A percentile compares a stretch with the other conserved stretches of the same genome.
These are phyloP conservation scores for Lonicera japonica DNA, from an alignment of 129 eudicot species.

Conservation along the genomic window DNA sequence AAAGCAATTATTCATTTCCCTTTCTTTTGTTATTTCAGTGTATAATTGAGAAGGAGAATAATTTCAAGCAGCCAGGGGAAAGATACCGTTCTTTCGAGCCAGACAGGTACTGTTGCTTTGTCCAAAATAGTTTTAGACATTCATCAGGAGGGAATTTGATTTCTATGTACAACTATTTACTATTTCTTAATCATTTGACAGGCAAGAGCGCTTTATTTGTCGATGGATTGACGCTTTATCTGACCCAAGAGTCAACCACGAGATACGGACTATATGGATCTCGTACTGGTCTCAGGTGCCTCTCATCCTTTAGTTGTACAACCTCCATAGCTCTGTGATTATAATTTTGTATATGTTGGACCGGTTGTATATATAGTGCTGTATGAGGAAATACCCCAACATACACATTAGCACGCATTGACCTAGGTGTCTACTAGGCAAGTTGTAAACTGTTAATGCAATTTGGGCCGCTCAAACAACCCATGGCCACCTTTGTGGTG, in stretches of 20 bases:
- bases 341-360: too few species aligned
- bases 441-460: too few species aligned
- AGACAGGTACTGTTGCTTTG: slow-evolving; percentile 11
- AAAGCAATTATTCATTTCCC: too few species aligned
- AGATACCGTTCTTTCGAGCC: slow-evolving; percentile 18
- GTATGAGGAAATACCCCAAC: too few species aligned
- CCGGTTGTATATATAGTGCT: too few species aligned
- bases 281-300: slow-evolving; percentile 23
- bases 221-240: slow-evolving; percentile 23
- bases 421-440: too few species aligned
- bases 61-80: slow-evolving; percentile 31
- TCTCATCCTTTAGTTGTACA: neutral
- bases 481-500: too few species aligned
- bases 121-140: too few species aligned
- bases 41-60: slow-evolving; percentile 17
- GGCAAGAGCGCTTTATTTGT: slow-evolving; percentile 30
- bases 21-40: neutral
- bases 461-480: too few species aligned
- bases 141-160: neutral
- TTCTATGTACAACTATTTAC: neutral
- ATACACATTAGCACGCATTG: too few species aligned
- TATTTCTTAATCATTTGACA: neutral
- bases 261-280: slow-evolving; percentile 30
- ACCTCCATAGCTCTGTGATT: too few species aligned
- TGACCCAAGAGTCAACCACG: slow-evolving; percentile 33